phyloP scores from a whole-genome alignment of 208 protist genomes.

The Naegleria fowleri region DNA sequence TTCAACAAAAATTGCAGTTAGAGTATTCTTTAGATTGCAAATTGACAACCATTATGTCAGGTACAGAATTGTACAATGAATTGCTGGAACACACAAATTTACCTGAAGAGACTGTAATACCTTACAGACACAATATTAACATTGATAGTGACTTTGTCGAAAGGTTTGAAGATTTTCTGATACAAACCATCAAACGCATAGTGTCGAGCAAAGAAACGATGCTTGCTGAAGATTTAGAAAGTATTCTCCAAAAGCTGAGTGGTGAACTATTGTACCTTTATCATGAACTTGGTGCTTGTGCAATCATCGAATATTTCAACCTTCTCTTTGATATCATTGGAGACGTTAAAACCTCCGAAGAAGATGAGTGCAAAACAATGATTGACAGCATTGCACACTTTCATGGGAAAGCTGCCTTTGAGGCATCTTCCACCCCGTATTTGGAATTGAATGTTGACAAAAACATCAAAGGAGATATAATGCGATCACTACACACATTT shows the following conservation, averaged over 20 bases:
- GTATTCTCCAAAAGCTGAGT: neutral
- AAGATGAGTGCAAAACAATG: neutral
- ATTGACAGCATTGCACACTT: neutral
- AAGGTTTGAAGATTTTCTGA: neutral
- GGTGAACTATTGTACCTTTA: neutral
- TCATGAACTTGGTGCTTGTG: neutral
- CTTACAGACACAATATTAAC: neutral
- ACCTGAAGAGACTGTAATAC: neutral
- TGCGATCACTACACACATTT: no score
- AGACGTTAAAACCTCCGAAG: no score
- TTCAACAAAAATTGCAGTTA: neutral
- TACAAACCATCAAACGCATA: neutral
- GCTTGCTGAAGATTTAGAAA: neutral
- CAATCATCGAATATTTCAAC: neutral
- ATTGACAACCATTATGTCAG: neutral
- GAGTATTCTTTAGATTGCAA: neutral
- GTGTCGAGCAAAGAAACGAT: neutral
- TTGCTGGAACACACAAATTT: neutral
- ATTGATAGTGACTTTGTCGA: neutral
- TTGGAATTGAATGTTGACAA: neutral
- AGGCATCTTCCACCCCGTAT: neutral
- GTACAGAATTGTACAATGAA: neutral
- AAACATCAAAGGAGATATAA: neutral
- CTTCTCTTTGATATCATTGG: neutral
- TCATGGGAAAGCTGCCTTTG: neutral